These are phyloP conservation scores for Tuber aestivum DNA, from an alignment of 495 filamentous ascomycete genomes.

Conservation along the genomic window DNA sequence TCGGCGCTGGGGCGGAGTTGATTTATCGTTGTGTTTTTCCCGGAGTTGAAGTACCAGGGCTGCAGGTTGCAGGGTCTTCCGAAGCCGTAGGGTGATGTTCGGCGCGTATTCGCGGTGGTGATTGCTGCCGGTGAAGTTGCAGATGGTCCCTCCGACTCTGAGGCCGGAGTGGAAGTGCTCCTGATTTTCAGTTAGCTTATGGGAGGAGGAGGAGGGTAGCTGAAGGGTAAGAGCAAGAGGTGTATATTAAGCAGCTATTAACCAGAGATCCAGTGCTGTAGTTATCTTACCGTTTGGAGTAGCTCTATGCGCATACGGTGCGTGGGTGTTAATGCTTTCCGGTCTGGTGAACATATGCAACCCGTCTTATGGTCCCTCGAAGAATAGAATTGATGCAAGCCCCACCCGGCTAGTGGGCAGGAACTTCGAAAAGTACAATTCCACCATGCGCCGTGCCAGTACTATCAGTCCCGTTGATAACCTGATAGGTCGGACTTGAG, in stretches of 20 bases:
- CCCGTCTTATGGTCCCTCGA: conserved; percentile 54
- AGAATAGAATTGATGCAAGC: conserved; percentile 56
- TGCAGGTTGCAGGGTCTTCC: conserved; percentile 55
- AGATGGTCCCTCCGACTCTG: conserved; percentile 55
- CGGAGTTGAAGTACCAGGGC: conserved; percentile 55
- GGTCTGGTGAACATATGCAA: conserved; percentile 52
- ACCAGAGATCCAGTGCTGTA: not conserved
- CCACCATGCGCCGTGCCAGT: conserved; percentile 50
- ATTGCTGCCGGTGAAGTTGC: conserved; percentile 52
- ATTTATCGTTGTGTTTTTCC: conserved; percentile 45
- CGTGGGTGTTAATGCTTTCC: conserved; percentile 53
- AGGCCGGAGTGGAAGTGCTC: conserved; percentile 55
- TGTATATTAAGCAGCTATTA: conserved; percentile 45
- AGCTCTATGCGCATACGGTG: conserved; percentile 52
- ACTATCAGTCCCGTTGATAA: conserved; percentile 50
- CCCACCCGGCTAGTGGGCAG: conserved; percentile 51
- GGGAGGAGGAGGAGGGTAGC: not conserved
- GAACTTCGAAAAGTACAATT: conserved; percentile 51
- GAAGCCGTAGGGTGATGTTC: conserved; percentile 55
- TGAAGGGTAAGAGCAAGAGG: conserved; percentile 49
- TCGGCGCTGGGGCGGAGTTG: conserved; percentile 50
- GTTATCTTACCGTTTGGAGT: conserved; percentile 45
- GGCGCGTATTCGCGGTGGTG: conserved; percentile 55
- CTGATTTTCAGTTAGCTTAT: not conserved
- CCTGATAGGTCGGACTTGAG: conserved; percentile 46